These are phyloP conservation scores for Nephelium lappaceum DNA, from an alignment of 345 rosid species.

Conservation along the genomic window DNA sequence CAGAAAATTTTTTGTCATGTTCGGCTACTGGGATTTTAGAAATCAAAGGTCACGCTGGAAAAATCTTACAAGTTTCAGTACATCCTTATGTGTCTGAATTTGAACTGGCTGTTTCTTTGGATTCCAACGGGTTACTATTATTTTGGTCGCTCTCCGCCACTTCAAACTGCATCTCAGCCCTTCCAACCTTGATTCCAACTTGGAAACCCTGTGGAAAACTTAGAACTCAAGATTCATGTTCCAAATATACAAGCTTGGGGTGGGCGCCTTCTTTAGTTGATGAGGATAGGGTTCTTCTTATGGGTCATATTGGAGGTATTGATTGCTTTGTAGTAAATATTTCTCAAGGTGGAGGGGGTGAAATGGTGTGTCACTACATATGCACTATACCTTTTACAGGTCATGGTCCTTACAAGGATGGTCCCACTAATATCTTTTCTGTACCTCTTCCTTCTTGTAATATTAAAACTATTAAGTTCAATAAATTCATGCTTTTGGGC, in stretches of 20 bases:
- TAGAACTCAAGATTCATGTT: slow-evolving; percentile 36
- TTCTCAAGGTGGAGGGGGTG: slow-evolving; percentile 39
- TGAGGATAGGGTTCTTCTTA: slow-evolving; percentile 62
- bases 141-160: slow-evolving; percentile 63
- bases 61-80: slow-evolving; percentile 63
- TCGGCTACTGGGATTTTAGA: slow-evolving; percentile 41
- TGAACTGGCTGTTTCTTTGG: slow-evolving; percentile 73
- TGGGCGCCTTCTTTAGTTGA: slow-evolving; percentile 75
- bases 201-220: slow-evolving; percentile 70
- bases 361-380: slow-evolving; percentile 45
- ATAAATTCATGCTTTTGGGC: slow-evolving; percentile 70
- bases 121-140: slow-evolving; percentile 70
- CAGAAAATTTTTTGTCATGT: slow-evolving; percentile 33
- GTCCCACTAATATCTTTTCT: slow-evolving; percentile 64
- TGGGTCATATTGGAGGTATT: slow-evolving; percentile 75
- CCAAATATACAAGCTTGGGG: slow-evolving; percentile 67
- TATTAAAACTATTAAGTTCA: slow-evolving; percentile 43
- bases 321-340: slow-evolving; percentile 78
- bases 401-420: slow-evolving; percentile 45
- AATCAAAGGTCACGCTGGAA: slow-evolving; percentile 68
- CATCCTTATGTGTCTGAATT: slow-evolving; percentile 55
- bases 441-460: slow-evolving; percentile 57
- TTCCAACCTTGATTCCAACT: slow-evolving; percentile 50
- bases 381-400: slow-evolving; percentile 70
- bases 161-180: slow-evolving; percentile 41